These are phyloP conservation scores for Cicer judaicum DNA, from an alignment of 306 rosid genomes.

Conservation along the genomic window DNA sequence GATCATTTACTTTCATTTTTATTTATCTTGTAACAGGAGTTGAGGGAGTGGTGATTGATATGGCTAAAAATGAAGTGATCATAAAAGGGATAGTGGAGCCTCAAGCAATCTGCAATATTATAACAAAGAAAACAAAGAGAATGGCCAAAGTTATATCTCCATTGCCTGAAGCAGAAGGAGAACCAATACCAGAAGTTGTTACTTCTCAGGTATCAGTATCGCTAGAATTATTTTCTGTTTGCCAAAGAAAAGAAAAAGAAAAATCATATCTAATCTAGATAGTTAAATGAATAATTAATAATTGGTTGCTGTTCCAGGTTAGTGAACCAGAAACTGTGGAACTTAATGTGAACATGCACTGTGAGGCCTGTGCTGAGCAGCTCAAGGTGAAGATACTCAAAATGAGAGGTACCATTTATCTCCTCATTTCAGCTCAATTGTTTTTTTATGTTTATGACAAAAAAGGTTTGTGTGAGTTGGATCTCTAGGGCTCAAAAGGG, in stretches of 20 bases:
- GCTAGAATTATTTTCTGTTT: not conserved
- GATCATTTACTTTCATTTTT: not conserved
- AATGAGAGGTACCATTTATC: constrained; percentile 71
- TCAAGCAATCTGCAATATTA: constrained; percentile 65
- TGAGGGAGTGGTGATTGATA: constrained; percentile 69
- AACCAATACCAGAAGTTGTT: constrained; percentile 71
- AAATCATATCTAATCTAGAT: not conserved
- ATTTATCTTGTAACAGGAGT: constrained; percentile 57
- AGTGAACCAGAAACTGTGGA: constrained; percentile 69
- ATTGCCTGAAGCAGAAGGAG: constrained; percentile 75
- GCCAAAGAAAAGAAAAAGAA: not conserved
- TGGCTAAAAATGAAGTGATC: constrained; percentile 78
- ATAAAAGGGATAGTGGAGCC: constrained; percentile 88
- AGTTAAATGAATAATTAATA: constrained; percentile 4
- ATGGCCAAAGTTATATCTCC: constrained; percentile 72
- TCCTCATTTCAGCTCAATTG: not conserved
- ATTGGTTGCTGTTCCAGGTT: constrained; percentile 59
- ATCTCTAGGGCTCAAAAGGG: too few relatives aligned
- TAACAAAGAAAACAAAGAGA: constrained; percentile 73
- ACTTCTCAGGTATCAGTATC: constrained; percentile 70
- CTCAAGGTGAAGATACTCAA: constrained; percentile 79
- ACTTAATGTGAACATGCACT: constrained; percentile 86
- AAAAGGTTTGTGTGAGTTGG: too few relatives aligned
- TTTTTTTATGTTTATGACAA: too few relatives aligned
- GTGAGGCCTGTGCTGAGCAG: constrained; percentile 90